Evolutionary conservation across 257 asterid species (phyloP).

Genomic region (Solanum raphanifolium): DNA sequence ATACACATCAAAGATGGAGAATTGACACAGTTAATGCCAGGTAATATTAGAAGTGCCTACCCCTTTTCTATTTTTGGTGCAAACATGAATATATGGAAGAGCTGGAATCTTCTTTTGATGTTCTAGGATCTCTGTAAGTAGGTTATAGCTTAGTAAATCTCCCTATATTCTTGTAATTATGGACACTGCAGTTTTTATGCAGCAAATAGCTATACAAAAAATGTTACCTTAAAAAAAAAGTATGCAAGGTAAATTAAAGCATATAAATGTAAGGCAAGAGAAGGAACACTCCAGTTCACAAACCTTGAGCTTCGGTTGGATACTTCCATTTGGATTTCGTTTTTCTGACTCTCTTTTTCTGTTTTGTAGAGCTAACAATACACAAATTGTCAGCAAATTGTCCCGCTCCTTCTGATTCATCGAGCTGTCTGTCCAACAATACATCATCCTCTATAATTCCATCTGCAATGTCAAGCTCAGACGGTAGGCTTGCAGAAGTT

Average conservation of each 20-base stretch:
- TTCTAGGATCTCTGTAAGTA: not conserved
- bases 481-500: slow-evolving; percentile 19
- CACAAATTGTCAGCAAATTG: slow-evolving; percentile 16
- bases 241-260: not conserved
- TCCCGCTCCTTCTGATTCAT: slow-evolving; percentile 11
- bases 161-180: not conserved
- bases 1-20: not conserved
- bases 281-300: not conserved
- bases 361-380: slow-evolving; percentile 6
- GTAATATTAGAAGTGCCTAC: not conserved
- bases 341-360: slow-evolving; percentile 44
- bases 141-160: not conserved
- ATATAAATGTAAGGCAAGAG: not conserved
- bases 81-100: not conserved
- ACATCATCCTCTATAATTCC: slow-evolving; percentile 12
- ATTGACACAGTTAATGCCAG: not conserved
- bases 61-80: not conserved
- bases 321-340: slow-evolving; percentile 15
- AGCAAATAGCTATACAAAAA: not conserved
- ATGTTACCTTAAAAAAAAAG: not conserved
- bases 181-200: not conserved
- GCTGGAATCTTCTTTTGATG: not conserved
- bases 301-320: slow-evolving; percentile 28
- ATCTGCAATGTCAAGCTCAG: slow-evolving; percentile 7
- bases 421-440: slow-evolving; percentile 8